Conservation (phyloP, 768 basidiomycete species). For the Trametes punicea region DNA sequence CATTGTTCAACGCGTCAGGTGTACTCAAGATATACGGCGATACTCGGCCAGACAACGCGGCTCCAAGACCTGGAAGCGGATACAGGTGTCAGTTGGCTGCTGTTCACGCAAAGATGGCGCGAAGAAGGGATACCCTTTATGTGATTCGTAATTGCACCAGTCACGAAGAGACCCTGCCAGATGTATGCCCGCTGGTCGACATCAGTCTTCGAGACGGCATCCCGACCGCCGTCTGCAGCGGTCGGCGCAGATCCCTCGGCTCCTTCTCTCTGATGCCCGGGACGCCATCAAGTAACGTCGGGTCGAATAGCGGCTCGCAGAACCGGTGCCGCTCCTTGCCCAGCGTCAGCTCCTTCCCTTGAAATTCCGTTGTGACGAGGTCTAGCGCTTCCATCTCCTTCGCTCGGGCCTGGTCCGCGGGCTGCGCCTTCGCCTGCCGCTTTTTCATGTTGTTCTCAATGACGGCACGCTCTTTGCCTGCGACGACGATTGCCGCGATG, state of each 20-base stretch:
- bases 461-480: conserved; percentile 87
- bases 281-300: conserved; percentile 44
- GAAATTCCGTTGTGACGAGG: conserved; percentile 72
- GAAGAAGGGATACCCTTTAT: conserved; percentile 54
- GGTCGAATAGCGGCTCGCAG: conserved; percentile 87
- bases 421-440: conserved; percentile 67
- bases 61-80: conserved; percentile 29
- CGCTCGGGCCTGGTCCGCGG: conserved; percentile 77
- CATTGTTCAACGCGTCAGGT: conserved; percentile 57
- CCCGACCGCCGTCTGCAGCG: conserved; percentile 61
- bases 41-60: conserved; percentile 69
- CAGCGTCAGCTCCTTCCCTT: conserved; percentile 65
- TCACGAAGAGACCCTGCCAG: conserved; percentile 78
- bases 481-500: conserved; percentile 85
- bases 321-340: conserved; percentile 89
- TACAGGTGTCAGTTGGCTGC: background rate
- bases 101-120: conserved; percentile 1
- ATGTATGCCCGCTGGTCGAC: conserved; percentile 66
- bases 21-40: conserved; percentile 57
- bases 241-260: conserved; percentile 19
- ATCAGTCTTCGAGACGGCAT: conserved; percentile 58
- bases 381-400: conserved; percentile 82
- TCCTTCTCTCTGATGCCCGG: conserved; percentile 10
- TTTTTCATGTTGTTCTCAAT: conserved; percentile 85
- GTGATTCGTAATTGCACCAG: conserved; percentile 68